phyloP scores from a whole-genome alignment of 2,329 filamentous ascomycete species.

The Bipolaris bicolor region DNA sequence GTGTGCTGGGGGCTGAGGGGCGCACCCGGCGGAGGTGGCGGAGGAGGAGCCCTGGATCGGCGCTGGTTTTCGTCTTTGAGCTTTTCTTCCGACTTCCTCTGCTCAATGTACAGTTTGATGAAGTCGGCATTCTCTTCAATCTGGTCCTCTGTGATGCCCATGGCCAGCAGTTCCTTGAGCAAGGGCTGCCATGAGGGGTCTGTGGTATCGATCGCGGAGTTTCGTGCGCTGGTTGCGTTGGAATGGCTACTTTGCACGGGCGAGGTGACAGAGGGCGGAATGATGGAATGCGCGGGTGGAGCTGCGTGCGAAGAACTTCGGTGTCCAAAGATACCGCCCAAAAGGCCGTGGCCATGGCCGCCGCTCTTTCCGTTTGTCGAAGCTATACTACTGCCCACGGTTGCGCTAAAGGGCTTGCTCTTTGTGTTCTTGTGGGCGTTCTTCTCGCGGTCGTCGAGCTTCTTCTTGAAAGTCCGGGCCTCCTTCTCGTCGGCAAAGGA shows the following conservation, averaged over 20 bases:
- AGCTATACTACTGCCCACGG: constrained; percentile 31
- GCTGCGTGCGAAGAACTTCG: constrained; percentile 53
- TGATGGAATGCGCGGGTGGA: constrained; percentile 56
- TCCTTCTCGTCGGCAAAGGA: constrained; percentile 98
- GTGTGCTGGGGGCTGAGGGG: constrained; percentile 67
- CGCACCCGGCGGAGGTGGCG: constrained; percentile 64
- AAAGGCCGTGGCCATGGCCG: constrained; percentile 54
- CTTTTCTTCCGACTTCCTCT: constrained; percentile 62
- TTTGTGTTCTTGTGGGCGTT: constrained; percentile 88
- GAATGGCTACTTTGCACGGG: constrained; percentile 46
- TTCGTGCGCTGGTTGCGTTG: constrained; percentile 42
- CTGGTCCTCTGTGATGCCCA: constrained; percentile 73
- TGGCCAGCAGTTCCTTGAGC: constrained; percentile 64
- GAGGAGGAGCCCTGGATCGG: constrained; percentile 64
- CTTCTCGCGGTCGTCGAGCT: constrained; percentile 95
- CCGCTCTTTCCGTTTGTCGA: constrained; percentile 38
- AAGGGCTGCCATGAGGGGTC: constrained; percentile 68
- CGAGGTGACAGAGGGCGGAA: constrained; percentile 52
- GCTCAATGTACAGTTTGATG: constrained; percentile 70
- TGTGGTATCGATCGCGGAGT: constrained; percentile 63
- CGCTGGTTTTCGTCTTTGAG: constrained; percentile 56
- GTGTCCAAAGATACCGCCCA: constrained; percentile 60
- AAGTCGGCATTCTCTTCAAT: constrained; percentile 72
- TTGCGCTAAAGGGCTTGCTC: constrained; percentile 71
- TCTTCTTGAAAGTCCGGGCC: constrained; percentile 95